Evolutionary conservation across 352 stramenopile genomes (phyloP), one percentile per base, ranked within the genome.

Genomic region (Phytopythium sindhum): DNA sequence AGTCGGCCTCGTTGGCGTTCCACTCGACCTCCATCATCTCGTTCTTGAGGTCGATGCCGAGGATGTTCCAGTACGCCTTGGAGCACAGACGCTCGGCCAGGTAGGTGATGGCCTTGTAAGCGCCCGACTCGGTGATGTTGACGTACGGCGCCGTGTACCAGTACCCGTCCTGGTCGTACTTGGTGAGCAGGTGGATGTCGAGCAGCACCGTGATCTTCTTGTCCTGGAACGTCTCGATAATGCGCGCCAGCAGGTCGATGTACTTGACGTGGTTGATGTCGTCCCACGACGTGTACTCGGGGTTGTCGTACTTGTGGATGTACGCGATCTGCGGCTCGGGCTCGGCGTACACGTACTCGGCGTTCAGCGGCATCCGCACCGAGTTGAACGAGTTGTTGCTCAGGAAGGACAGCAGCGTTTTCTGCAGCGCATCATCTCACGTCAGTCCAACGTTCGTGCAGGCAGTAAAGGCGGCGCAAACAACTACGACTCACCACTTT

Each of bases 21-120:
- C 77, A 83, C 52, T 75, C 63, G 11, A 64, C 72, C 44, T 77
- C 57, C 33, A 70, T 44, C 77, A 83, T 85, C 51, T 80, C 75
- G 61, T 85, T 78, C 63, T 90, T 91, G 55, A 91, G 67, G 57
- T 88, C 80, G 9, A 91, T 57, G n/a, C 80, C 82, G 23, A 91
- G 60, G 26, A 90, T 56, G 66, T 91, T 91, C 75, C 78, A 91
- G 60, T 86, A 87, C 4, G 63, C 72, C n/a, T 70, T 52, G 10
- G 69, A 75, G 56, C 83, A 88, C 31, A 91, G 70, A 1, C 65
- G 70, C 29, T 75, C 72, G 31, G 83, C 68, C 11, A 89, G 54
- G 42, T 74, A 77, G 14, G 71, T 73, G 54, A 74, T 77, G 0
- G 79, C 69, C 54, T 78, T 62, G 72, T 89, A 89, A 29, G 76